Base-by-base conservation (phyloP, 371 early-diverging fungal species). In the Mucor irregularis region DNA sequence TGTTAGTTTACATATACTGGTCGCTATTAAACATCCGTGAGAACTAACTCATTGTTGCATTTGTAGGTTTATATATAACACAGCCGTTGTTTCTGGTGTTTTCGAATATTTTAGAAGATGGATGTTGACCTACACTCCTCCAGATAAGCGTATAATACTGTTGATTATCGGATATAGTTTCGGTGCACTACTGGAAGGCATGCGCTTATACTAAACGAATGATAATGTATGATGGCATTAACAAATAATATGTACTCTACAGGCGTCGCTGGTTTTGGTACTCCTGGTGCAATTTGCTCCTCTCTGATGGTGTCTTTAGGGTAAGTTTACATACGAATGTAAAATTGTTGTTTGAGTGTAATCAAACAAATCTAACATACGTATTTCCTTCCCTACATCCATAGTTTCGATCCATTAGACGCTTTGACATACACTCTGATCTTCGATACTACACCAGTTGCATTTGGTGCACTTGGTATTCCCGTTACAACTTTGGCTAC, bases 211-310 rank as follows among this genome's bases (percentile, higher is more conserved):
- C 37, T 2, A 25, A 19, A 19, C 5, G 29, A 53, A 33, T 14
- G 16, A 10, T 9, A 5, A 19, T 19, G 24, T 42, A 6, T 37
- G 9, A 10, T 9, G 16, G 24, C 25, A 8, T 8, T 17, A 28
- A 35, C 13, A 24, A 22, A 37, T 33, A 45, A 16, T 7, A 9
- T 50, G 26, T 8, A 17, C 16, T 9, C 8, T 30, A 14, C 49
- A 69, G 76, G 76, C 61, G 74, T 73, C 28, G 75, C 76, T 47
- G 79, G 79, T 1, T 78, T 78, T 54, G 80, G 80, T 53, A 79
- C 71, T 14, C 80, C 80, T 5, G 80, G 76, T 45, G 80, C 80
- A 11, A 79, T 79, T 46, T 76, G 76, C 38, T 79, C 80, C 0
- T 74, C 80, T 0, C 53, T 79, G 14, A 48, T 79, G 70, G 76